Conservation (phyloP, 2,329 filamentous ascomycete species). For the Pyrenochaeta sp. region DNA sequence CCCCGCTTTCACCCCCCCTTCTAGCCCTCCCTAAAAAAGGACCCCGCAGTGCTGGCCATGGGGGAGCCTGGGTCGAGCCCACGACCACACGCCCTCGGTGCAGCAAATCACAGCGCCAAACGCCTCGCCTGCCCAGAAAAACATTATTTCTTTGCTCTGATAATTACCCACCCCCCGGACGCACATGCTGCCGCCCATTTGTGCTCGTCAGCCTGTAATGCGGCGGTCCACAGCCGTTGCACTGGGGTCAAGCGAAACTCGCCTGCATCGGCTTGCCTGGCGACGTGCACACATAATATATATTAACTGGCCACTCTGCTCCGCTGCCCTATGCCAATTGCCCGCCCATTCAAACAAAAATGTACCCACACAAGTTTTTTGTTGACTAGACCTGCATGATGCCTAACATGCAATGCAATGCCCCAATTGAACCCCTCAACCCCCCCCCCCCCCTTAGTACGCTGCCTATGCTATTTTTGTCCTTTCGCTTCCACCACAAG, state of each 20-base stretch:
- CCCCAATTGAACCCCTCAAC: too few relatives aligned
- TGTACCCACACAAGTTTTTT: conserved; percentile 10
- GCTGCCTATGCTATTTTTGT: conserved; percentile 3
- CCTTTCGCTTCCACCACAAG: conserved; percentile 9
- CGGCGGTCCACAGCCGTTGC: conserved; percentile 10
- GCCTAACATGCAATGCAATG: conserved; percentile 13
- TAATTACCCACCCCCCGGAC: not conserved
- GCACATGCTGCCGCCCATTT: not conserved
- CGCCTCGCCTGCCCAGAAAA: not conserved
- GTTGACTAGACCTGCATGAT: conserved; percentile 19
- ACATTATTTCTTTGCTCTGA: too few relatives aligned
- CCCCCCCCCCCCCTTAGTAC: conserved; percentile 6
- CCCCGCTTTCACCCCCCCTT: conserved; percentile 11
- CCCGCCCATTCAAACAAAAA: conserved; percentile 14
- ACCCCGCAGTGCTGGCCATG: conserved; percentile 7
- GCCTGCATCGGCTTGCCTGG: not conserved
- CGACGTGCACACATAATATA: conserved; percentile 13
- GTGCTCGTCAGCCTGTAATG: not conserved
- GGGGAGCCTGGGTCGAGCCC: conserved; percentile 8
- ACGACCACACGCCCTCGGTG: too few relatives aligned
- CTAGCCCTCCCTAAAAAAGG: not conserved
- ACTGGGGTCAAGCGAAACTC: conserved; percentile 9
- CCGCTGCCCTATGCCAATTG: conserved; percentile 4
- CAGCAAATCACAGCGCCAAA: not conserved
- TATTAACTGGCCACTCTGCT: conserved; percentile 13